These are phyloP conservation scores for Smittium mucronatum DNA, from an alignment of 371 early-diverging fungal genomes.

Conservation along the genomic window DNA sequence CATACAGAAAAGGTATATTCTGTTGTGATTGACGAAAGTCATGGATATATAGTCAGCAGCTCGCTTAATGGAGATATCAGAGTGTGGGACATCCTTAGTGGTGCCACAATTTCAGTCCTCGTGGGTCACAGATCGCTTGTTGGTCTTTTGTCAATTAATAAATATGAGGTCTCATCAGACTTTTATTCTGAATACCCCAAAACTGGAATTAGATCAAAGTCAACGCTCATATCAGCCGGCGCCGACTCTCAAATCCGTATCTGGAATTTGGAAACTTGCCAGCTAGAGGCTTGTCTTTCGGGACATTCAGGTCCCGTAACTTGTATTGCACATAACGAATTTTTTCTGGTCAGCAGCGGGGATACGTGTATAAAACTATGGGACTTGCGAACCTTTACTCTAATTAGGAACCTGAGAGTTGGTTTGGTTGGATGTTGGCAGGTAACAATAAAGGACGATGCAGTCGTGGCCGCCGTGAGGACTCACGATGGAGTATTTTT, in stretches of 20 bases:
- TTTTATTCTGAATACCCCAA: background rate
- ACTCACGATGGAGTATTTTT: slow-evolving; percentile 44
- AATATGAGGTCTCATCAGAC: slow-evolving; percentile 21
- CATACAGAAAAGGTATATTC: slow-evolving; percentile 88
- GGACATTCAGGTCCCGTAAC: slow-evolving; percentile 60
- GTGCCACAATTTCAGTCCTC: slow-evolving; percentile 57
- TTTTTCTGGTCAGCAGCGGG: slow-evolving; percentile 81
- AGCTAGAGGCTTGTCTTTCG: slow-evolving; percentile 21
- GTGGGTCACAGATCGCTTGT: slow-evolving; percentile 85
- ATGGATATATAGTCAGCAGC: slow-evolving; percentile 78
- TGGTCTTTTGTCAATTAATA: slow-evolving; percentile 75
- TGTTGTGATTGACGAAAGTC: slow-evolving; percentile 73
- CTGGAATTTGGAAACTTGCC: slow-evolving; percentile 46
- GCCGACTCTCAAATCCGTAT: slow-evolving; percentile 91
- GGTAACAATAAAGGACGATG: slow-evolving; percentile 70
- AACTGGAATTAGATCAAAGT: background rate
- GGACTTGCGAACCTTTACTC: slow-evolving; percentile 71
- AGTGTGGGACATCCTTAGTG: slow-evolving; percentile 87
- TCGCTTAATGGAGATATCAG: slow-evolving; percentile 93
- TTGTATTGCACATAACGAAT: slow-evolving; percentile 83
- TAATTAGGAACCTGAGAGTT: slow-evolving; percentile 57
- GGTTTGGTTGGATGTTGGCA: slow-evolving; percentile 81
- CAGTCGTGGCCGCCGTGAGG: slow-evolving; percentile 79
- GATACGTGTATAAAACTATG: slow-evolving; percentile 90
- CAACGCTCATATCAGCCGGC: slow-evolving; percentile 79